phyloP scores from a whole-genome alignment of 2,329 filamentous ascomycete genomes.

The Ophiostoma montium region DNA sequence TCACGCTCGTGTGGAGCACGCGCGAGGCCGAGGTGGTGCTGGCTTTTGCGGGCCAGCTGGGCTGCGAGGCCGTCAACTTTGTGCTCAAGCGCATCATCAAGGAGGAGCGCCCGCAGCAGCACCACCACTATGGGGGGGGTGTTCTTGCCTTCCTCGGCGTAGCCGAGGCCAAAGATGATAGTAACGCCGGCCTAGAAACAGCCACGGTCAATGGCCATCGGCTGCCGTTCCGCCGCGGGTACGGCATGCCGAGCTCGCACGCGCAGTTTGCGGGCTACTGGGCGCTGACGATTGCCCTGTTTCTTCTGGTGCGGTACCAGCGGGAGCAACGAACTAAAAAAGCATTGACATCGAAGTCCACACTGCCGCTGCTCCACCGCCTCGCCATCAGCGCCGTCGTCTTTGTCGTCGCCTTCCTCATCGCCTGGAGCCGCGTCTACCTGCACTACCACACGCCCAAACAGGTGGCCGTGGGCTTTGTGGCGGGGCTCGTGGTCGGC shows the following conservation, averaged over 20 bases:
- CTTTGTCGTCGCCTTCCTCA: conserved; percentile 46
- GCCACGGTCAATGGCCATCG: neutral
- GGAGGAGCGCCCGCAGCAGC: conserved; percentile 70
- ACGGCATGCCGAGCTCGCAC: conserved; percentile 93
- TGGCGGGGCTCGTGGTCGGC: conserved; percentile 57
- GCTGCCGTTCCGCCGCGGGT: conserved; percentile 36
- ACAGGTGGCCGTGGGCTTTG: conserved; percentile 72
- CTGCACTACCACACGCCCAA: conserved; percentile 80
- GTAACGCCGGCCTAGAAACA: neutral
- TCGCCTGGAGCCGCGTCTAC: conserved; percentile 77
- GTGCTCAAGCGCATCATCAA: conserved; percentile 79
- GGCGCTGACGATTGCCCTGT: conserved; percentile 68
- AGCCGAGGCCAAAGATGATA: neutral
- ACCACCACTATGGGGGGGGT: conserved; percentile 48
- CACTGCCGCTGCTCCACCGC: conserved; percentile 39
- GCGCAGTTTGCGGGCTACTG: conserved; percentile 93
- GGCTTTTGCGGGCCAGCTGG: conserved; percentile 84
- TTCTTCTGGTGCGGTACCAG: conserved; percentile 60
- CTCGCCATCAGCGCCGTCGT: conserved; percentile 38
- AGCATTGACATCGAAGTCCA: neutral
- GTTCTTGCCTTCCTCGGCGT: conserved; percentile 2
- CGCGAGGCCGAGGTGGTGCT: conserved; percentile 80
- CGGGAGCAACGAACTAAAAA: neutral
- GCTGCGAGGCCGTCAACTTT: conserved; percentile 86
- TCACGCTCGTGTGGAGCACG: conserved; percentile 77